phyloP scores from a whole-genome alignment of 78 protist genomes.

The Cavenderia fasciculata region DNA sequence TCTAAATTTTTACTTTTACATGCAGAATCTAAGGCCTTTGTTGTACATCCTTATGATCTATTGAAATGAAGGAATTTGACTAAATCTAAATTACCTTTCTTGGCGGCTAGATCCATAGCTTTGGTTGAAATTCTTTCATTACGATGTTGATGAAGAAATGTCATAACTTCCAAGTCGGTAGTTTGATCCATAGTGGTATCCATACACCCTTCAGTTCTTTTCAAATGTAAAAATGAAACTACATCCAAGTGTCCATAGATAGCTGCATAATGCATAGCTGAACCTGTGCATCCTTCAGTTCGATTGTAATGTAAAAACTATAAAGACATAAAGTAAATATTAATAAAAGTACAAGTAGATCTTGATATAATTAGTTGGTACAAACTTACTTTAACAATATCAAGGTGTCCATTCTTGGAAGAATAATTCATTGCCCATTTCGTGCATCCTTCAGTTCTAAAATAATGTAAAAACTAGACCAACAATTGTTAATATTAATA shows the following conservation, averaged over 20 bases:
- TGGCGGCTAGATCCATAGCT: background rate
- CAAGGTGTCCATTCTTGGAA: background rate
- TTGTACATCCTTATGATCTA: background rate
- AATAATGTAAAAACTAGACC: background rate
- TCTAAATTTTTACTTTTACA: background rate
- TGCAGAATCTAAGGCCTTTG: background rate
- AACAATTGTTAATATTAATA: too few relatives aligned
- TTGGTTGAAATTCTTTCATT: background rate
- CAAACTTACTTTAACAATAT: too few relatives aligned
- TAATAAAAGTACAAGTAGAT: too few relatives aligned
- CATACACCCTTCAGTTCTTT: too few relatives aligned
- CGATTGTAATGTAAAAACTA: background rate
- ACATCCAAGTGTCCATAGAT: background rate
- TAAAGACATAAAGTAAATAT: too few relatives aligned
- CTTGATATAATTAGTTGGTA: too few relatives aligned
- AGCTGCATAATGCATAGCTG: background rate
- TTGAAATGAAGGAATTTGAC: background rate
- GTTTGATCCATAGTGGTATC: too few relatives aligned
- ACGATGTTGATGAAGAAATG: background rate
- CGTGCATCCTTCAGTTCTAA: background rate
- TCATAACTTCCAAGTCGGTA: background rate
- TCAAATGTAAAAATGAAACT: too few relatives aligned
- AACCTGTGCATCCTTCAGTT: background rate
- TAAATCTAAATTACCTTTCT: background rate
- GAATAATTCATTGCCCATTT: background rate